phyloP scores from a whole-genome alignment of 139 green algal species.

The Volvox africanus region DNA sequence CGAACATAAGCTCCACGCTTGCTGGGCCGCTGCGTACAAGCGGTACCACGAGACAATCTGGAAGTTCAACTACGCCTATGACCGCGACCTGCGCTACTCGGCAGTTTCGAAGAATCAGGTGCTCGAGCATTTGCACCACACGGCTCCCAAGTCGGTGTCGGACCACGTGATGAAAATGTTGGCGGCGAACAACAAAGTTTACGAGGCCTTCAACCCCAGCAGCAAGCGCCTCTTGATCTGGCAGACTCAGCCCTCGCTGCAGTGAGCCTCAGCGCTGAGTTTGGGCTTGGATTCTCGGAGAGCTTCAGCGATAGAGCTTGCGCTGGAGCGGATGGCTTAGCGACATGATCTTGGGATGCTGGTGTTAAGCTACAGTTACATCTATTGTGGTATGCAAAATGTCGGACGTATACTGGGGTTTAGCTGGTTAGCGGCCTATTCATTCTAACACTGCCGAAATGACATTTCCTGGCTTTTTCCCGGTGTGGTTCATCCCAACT shows the following conservation, averaged over 20 bases:
- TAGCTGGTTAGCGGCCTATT: background rate
- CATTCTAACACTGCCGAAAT: background rate
- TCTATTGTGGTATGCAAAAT: background rate
- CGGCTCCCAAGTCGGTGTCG: slow-evolving; percentile 61
- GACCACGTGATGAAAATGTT: slow-evolving; percentile 72
- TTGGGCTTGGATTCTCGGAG: background rate
- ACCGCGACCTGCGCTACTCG: slow-evolving; percentile 73
- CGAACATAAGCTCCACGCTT: slow-evolving; percentile 77
- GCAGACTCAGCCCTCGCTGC: slow-evolving; percentile 69
- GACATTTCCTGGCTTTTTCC: no score
- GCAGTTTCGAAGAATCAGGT: slow-evolving; percentile 72
- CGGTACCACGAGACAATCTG: slow-evolving; percentile 76
- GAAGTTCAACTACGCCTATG: slow-evolving; percentile 73
- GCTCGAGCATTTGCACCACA: slow-evolving; percentile 72
- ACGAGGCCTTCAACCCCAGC: slow-evolving; percentile 73
- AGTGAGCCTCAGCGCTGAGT: slow-evolving; percentile 43
- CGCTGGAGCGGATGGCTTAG: slow-evolving; percentile 17
- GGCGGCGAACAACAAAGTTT: slow-evolving; percentile 73
- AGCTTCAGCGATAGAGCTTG: background rate
- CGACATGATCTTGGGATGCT: slow-evolving; percentile 17
- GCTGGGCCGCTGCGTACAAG: slow-evolving; percentile 66
- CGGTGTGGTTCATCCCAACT: no score
- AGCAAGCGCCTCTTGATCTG: slow-evolving; percentile 77
- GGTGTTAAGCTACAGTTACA: background rate
- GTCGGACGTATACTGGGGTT: background rate